Evolutionary conservation across 139 green algal species (phyloP).

Genomic region (Haematococcus sp.): DNA sequence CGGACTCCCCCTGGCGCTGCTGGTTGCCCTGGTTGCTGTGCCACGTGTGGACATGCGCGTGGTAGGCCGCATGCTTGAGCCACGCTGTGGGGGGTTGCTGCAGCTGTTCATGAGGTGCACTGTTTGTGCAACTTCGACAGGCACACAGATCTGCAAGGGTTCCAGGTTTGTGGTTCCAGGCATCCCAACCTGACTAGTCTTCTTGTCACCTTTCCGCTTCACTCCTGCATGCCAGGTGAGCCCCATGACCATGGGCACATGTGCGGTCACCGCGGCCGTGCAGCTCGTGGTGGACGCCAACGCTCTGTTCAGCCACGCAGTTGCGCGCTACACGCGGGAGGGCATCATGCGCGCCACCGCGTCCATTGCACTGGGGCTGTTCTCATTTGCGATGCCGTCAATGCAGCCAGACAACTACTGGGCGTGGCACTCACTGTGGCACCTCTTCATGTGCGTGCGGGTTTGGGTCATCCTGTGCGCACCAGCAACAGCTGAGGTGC

Average conservation of each 20-base stretch:
- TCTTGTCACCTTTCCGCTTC: neutral
- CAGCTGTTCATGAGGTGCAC: neutral
- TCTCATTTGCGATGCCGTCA: neutral
- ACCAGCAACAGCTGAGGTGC: too few relatives aligned
- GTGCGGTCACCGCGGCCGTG: neutral
- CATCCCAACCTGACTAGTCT: neutral
- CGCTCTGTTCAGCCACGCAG: neutral
- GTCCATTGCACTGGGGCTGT: constrained; percentile 1
- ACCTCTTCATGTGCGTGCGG: constrained; percentile 4
- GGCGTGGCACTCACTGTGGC: constrained; percentile 2
- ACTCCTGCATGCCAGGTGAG: neutral
- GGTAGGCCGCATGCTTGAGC: neutral
- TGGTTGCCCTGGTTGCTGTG: neutral
- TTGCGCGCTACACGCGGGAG: neutral
- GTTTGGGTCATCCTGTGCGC: too few relatives aligned
- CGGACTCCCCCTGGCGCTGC: neutral
- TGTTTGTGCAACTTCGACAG: neutral
- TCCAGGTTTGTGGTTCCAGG: neutral
- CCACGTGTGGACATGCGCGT: too few relatives aligned
- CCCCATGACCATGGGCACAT: neutral
- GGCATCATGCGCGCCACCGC: neutral
- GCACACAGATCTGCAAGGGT: neutral
- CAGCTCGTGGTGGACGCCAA: neutral
- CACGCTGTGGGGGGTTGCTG: neutral
- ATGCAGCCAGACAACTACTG: neutral